Percentiles rank a stretch among this genome's conserved stretches.
These are phyloP conservation scores for Lentinus polychrous DNA, from an alignment of 1,284 basidiomycete species.

Conservation along the genomic window DNA sequence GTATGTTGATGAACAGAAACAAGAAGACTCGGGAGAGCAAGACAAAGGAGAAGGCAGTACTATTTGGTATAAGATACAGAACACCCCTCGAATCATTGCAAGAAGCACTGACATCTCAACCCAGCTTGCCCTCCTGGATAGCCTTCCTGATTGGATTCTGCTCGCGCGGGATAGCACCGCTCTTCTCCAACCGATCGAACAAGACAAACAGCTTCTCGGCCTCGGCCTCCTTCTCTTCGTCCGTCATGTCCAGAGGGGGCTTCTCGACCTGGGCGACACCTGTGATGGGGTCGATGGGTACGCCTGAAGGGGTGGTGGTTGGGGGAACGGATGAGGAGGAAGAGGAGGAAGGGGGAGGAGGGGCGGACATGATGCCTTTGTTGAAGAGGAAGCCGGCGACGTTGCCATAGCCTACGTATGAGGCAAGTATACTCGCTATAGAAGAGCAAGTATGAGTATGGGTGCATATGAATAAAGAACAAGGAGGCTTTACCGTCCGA, in stretches of 20 bases:
- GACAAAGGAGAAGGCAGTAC: neutral
- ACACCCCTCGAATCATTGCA: too few relatives aligned
- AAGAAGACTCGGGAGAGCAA: neutral
- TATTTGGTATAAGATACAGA: neutral
- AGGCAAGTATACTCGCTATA: constrained; percentile 59
- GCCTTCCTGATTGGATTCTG: constrained; percentile 73
- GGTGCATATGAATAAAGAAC: neutral
- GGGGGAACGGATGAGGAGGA: constrained; percentile 21
- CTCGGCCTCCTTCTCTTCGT: constrained; percentile 88
- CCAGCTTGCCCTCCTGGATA: constrained; percentile 46
- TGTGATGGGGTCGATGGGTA: constrained; percentile 76
- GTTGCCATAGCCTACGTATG: constrained; percentile 85
- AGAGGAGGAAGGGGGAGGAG: constrained; percentile 26
- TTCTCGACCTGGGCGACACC: constrained; percentile 46
- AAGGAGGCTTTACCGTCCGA: constrained; percentile 60
- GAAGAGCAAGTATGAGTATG: neutral
- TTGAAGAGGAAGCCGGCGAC: constrained; percentile 89
- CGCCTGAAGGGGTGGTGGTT: constrained; percentile 34
- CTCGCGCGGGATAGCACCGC: constrained; percentile 51
- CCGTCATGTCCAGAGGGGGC: constrained; percentile 56
- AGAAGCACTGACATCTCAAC: neutral
- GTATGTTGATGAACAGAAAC: neutral
- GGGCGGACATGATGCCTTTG: constrained; percentile 72
- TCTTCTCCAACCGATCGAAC: constrained; percentile 81
- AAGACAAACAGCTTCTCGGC: constrained; percentile 85